Evolutionary conservation across 2,329 filamentous ascomycete genomes (phyloP).

Genomic region (Colletotrichum viniferum): DNA sequence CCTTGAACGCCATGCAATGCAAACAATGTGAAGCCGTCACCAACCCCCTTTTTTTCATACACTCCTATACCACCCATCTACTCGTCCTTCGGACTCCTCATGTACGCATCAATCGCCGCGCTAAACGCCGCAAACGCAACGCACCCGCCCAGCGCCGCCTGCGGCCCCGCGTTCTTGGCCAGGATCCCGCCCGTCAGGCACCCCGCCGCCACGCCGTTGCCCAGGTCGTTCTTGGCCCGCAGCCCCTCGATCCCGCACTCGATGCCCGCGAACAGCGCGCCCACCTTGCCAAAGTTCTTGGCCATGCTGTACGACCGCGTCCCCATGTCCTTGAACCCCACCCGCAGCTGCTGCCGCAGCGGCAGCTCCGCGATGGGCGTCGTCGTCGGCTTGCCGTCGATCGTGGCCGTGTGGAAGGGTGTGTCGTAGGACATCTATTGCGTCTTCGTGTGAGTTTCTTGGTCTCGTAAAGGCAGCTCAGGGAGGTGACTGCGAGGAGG

Average conservation of each 20-base stretch:
- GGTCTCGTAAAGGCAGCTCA: not conserved
- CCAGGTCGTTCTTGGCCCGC: conserved; percentile 91
- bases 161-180: conserved; percentile 85
- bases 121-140: conserved; percentile 93
- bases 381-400: conserved; percentile 36
- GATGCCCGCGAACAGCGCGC: conserved; percentile 87
- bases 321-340: conserved; percentile 96
- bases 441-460: not conserved
- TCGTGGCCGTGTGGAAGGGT: conserved; percentile 65
- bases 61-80: conserved; percentile 23
- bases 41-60: not conserved
- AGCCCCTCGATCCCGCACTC: conserved; percentile 95
- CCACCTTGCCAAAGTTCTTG: conserved; percentile 94
- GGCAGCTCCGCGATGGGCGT: conserved; percentile 68
- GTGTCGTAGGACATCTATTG: conserved; percentile 96
- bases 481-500: not conserved
- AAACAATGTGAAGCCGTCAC: not conserved
- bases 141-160: conserved; percentile 86
- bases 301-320: conserved; percentile 79
- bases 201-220: conserved; percentile 85
- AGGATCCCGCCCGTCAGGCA: conserved; percentile 91
- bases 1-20: conserved; percentile 25
- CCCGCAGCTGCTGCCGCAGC: conserved; percentile 79
- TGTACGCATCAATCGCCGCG: conserved; percentile 89
- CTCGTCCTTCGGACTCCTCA: conserved; percentile 76